Evolutionary conservation across 2,329 filamentous ascomycete genomes (phyloP).

Genomic region (Pseudonectria buxi): DNA sequence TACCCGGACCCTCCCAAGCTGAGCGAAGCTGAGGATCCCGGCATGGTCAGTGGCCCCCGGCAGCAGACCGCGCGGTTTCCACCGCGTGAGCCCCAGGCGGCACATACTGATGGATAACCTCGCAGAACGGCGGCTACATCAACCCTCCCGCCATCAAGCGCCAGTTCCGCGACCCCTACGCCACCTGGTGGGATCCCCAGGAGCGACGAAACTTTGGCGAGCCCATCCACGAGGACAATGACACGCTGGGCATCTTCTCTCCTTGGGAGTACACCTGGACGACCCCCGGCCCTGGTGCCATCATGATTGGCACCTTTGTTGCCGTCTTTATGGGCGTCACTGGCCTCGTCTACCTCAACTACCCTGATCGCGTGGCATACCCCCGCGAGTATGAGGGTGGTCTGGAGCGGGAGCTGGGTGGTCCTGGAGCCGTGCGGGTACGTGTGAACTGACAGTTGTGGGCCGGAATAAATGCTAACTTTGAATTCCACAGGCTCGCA

Average conservation of each 20-base stretch:
- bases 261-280: conserved; percentile 83
- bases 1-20: conserved; percentile 42
- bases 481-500: conserved; percentile 40
- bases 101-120: conserved; percentile 20
- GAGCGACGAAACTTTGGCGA: conserved; percentile 96
- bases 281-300: conserved; percentile 60
- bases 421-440: conserved; percentile 59
- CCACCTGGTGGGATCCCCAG: conserved; percentile 94
- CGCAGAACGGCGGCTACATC: conserved; percentile 75
- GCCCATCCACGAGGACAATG: conserved; percentile 93
- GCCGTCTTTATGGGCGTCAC: conserved; percentile 55
- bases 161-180: conserved; percentile 87
- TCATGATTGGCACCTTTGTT: conserved; percentile 64
- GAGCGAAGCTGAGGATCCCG: conserved; percentile 57
- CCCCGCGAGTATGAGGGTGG: conserved; percentile 68
- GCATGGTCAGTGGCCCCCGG: conserved; percentile 46
- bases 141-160: conserved; percentile 78
- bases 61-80: background rate
- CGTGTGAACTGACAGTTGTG: conserved; percentile 28
- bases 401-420: conserved; percentile 68
- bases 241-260: conserved; percentile 83
- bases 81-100: conserved; percentile 2
- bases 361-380: conserved; percentile 64
- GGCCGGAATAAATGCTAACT: conserved; percentile 10
- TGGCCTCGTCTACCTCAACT: conserved; percentile 61